A percentile compares a stretch with the other conserved stretches of the same genome.
phyloP scores from a whole-genome alignment of 2,329 filamentous ascomycete genomes.

The Fusarium citri region DNA sequence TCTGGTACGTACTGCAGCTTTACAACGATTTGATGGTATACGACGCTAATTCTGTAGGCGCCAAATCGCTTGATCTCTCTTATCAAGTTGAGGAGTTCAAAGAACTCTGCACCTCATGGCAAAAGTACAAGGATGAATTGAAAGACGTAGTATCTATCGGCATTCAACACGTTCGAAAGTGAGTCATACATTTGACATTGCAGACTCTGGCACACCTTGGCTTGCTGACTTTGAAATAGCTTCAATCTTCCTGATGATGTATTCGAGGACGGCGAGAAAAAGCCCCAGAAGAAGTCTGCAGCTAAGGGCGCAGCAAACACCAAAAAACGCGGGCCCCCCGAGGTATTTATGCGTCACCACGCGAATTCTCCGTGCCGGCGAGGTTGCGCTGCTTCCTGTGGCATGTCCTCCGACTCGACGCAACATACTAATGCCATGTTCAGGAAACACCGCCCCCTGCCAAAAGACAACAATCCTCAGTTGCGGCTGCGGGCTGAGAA shows the following conservation, averaged over 20 bases:
- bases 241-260: slow-evolving; percentile 90
- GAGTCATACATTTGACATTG: slow-evolving; percentile 52
- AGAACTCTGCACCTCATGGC: slow-evolving; percentile 79
- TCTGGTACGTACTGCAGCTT: slow-evolving; percentile 67
- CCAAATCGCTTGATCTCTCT: slow-evolving; percentile 80
- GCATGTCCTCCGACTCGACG: slow-evolving; percentile 8
- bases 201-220: background rate
- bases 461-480: slow-evolving; percentile 57
- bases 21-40: background rate
- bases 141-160: slow-evolving; percentile 73
- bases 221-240: slow-evolving; percentile 59
- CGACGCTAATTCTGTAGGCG: slow-evolving; percentile 60
- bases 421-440: slow-evolving; percentile 43
- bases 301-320: slow-evolving; percentile 54
- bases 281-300: slow-evolving; percentile 69
- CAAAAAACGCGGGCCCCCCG: slow-evolving; percentile 63
- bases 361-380: slow-evolving; percentile 20
- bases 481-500: slow-evolving; percentile 55
- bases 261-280: slow-evolving; percentile 82
- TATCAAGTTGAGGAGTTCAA: slow-evolving; percentile 89
- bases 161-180: slow-evolving; percentile 89
- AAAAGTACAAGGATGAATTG: slow-evolving; percentile 78
- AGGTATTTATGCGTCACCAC: slow-evolving; percentile 53
- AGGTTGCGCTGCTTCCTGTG: slow-evolving; percentile 16
- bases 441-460: slow-evolving; percentile 55